These are phyloP conservation scores for Pseudopyricularia cyperi DNA, from an alignment of 2,329 filamentous ascomycete species.

Conservation along the genomic window DNA sequence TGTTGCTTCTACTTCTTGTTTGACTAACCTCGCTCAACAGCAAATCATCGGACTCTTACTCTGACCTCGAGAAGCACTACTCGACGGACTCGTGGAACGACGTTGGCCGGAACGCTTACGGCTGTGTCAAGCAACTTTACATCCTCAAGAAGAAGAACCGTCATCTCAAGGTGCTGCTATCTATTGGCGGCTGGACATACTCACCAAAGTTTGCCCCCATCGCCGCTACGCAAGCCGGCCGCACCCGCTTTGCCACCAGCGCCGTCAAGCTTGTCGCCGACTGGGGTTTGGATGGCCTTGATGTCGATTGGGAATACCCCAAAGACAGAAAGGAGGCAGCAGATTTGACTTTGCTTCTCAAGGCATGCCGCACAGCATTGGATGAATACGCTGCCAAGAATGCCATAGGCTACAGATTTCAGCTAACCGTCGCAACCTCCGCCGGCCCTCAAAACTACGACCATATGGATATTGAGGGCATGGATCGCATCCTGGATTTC, in stretches of 20 bases:
- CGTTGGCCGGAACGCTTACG: slow-evolving; percentile 54
- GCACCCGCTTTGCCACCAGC: slow-evolving; percentile 52
- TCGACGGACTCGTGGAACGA: slow-evolving; percentile 49
- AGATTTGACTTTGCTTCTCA: slow-evolving; percentile 27
- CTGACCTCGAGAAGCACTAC: slow-evolving; percentile 58
- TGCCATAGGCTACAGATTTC: slow-evolving; percentile 17
- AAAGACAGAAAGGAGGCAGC: slow-evolving; percentile 22
- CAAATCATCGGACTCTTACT: slow-evolving; percentile 45
- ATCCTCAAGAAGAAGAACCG: slow-evolving; percentile 65
- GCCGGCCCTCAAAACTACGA: slow-evolving; percentile 30
- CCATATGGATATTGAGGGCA: slow-evolving; percentile 27
- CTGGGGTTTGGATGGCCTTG: slow-evolving; percentile 44
- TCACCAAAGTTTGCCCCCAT: slow-evolving; percentile 55
- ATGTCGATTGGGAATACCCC: slow-evolving; percentile 46
- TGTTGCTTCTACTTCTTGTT: background rate
- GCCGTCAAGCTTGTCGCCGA: slow-evolving; percentile 60
- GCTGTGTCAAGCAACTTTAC: slow-evolving; percentile 65
- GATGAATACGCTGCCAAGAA: slow-evolving; percentile 14
- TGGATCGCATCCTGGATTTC: slow-evolving; percentile 35
- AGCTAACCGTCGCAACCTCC: slow-evolving; percentile 20
- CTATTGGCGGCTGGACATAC: slow-evolving; percentile 72
- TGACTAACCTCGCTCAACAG: slow-evolving; percentile 11
- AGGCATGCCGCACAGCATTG: slow-evolving; percentile 24
- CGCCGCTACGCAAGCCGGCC: slow-evolving; percentile 46
- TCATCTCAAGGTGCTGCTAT: slow-evolving; percentile 66